Evolutionary conservation across 257 asterid genomes (phyloP).

Genomic region (Solanum okadae): DNA sequence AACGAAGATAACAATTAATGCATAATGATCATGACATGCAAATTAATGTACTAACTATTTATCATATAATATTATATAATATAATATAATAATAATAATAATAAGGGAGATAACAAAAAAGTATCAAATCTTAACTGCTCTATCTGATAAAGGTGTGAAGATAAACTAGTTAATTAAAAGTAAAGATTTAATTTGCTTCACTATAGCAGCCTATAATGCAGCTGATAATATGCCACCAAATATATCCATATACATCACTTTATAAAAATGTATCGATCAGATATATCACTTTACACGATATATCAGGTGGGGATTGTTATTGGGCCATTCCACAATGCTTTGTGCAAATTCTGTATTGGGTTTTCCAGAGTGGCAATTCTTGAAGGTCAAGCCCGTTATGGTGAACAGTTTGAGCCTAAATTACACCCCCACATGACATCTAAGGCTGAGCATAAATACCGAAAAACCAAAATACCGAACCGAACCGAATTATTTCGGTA

Average conservation of each 20-base stretch:
- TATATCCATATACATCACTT: too few species aligned
- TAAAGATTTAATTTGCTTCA: background rate
- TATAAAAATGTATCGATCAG: rapidly evolving
- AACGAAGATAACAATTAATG: background rate
- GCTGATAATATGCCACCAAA: background rate
- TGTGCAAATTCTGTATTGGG: background rate
- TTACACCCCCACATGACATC: too few species aligned
- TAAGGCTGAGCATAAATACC: too few species aligned
- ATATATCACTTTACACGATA: too few species aligned
- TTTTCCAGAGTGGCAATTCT: background rate
- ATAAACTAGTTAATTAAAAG: background rate
- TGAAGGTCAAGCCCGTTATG: background rate
- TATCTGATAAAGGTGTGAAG: background rate
- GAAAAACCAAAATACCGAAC: too few species aligned
- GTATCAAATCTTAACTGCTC: background rate
- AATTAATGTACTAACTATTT: background rate
- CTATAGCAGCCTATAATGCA: background rate
- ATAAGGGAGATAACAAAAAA: background rate
- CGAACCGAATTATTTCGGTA: too few species aligned
- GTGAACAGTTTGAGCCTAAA: background rate
- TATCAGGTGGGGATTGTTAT: rapidly evolving
- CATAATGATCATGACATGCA: background rate
- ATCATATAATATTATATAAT: too few species aligned
- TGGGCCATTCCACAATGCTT: background rate
- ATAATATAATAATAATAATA: too few species aligned